These are phyloP conservation scores for Nepenthes gracilis DNA, from an alignment of 148 eudicot genomes.

Conservation along the genomic window DNA sequence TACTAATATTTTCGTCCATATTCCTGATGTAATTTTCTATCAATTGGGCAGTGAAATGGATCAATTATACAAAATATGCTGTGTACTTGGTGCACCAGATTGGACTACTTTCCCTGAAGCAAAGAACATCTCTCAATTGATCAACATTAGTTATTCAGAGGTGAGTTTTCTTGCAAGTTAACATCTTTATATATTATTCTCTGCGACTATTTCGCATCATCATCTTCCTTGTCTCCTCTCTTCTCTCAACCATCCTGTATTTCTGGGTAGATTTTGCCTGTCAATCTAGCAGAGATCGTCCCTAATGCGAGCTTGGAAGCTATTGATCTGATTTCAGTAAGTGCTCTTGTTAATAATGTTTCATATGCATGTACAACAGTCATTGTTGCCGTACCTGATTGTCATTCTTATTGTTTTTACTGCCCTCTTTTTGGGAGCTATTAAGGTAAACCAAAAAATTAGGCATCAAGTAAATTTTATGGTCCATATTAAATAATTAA, in stretches of 20 bases:
- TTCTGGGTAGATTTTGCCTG: slow-evolving; percentile 44
- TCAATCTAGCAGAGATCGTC: slow-evolving; percentile 54
- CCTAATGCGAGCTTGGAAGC: slow-evolving; percentile 87
- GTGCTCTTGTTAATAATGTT: slow-evolving; percentile 11
- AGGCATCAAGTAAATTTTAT: too few species aligned
- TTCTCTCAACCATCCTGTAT: slow-evolving; percentile 1
- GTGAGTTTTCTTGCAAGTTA: slow-evolving; percentile 20
- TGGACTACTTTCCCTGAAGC: slow-evolving; percentile 55
- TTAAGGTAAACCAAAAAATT: too few species aligned
- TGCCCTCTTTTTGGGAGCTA: neutral
- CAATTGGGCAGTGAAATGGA: slow-evolving; percentile 68
- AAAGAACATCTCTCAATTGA: slow-evolving; percentile 41
- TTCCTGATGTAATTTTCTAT: neutral
- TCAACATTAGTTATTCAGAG: slow-evolving; percentile 49
- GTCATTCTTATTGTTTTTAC: neutral
- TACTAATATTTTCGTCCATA: too few species aligned
- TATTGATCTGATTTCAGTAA: slow-evolving; percentile 73
- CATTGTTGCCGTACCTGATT: too few species aligned
- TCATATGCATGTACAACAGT: too few species aligned
- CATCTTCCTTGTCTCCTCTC: neutral
- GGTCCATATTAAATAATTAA: too few species aligned
- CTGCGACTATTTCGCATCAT: neutral
- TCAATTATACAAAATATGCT: slow-evolving; percentile 81
- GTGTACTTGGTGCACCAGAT: slow-evolving; percentile 83
- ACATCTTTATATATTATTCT: neutral